Base-by-base conservation (phyloP, 2,329 filamentous ascomycete species). In the Stemphylium lycopersici region DNA sequence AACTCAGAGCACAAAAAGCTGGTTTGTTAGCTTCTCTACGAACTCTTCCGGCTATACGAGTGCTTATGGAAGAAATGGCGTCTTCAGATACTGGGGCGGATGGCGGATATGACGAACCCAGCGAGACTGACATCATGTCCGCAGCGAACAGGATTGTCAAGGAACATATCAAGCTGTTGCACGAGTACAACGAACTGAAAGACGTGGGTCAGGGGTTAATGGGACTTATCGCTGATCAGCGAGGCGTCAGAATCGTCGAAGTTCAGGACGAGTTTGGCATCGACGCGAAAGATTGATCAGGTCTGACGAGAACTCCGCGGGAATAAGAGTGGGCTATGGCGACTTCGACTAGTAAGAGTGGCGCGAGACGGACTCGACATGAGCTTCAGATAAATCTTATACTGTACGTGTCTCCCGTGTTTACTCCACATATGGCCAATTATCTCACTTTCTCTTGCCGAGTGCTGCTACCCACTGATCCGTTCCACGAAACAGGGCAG, bases 131-230 rank as follows among this genome's bases (percentile, higher is more conserved):
- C 7, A 54, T 76, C 4, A 69, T 77, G 57, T 72, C 61, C 12
- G 77, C 79, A 10, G 79, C 84, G 0, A 77, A 82, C 36, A 73
- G 76, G 16, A 83, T 84, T 8, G 84, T 88, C 46, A 82, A 85
- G 48, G 76, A 77, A 29, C 87, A 90, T 69, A 90, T 90, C 66
- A 80, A 80, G 54, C 77, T 87, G 3, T 77, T 90, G 29, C 87
- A 89, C 60, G 78, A 84, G 52, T 90, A 90, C 74, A 90, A 90
- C 64, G 87, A 89, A 70, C 84, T 90, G 63, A 85, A 87, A 58
- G 88, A 90, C 70, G 78, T 88, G 6, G 87, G 84, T 0, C 82
- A 86, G 65, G 87, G 86, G 0, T 67, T 90, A 26, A 81, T 90
- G 74, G 86, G 86, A 0, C 73, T 90, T 63, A 84, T 90, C 69